Percentiles rank a stretch among this genome's conserved stretches.
Conservation (phyloP, 371 early-diverging fungal genomes). For the Batrachochytrium dendrobatidis region DNA sequence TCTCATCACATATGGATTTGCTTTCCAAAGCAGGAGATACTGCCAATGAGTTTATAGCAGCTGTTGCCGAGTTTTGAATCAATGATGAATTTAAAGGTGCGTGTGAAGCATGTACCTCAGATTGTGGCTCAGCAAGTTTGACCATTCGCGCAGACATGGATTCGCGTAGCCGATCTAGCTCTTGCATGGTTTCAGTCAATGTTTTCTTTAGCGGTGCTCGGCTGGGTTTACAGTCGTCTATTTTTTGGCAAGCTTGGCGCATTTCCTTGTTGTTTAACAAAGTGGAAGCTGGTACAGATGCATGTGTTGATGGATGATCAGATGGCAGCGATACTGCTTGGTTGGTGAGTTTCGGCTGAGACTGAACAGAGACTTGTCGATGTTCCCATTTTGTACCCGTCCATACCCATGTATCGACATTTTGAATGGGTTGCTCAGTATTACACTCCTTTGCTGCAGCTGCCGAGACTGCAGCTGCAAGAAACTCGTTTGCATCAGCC, state of each 20-base stretch:
- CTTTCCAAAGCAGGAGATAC: too few species aligned
- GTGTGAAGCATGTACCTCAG: not conserved
- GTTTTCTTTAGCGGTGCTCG: constrained; percentile 1
- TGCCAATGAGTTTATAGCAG: too few species aligned
- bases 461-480: constrained; percentile 1
- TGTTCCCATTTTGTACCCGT: constrained; percentile 18
- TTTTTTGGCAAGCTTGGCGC: too few species aligned
- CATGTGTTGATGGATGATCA: too few species aligned
- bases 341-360: too few species aligned
- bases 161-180: constrained; percentile 3
- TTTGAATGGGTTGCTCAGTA: constrained; percentile 1
- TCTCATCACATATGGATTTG: too few species aligned
- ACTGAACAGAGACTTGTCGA: constrained; percentile 12
- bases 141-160: not conserved
- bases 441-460: not conserved
- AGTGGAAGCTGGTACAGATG: too few species aligned
- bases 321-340: too few species aligned
- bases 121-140: not conserved
- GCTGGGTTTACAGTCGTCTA: not conserved
- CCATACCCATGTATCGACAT: constrained; percentile 24
- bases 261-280: too few species aligned
- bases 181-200: not conserved
- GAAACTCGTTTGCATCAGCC: not conserved
- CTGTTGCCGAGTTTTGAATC: too few species aligned
- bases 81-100: not conserved